Conservation (phyloP, 305 asterid species). For the Withania somnifera region DNA sequence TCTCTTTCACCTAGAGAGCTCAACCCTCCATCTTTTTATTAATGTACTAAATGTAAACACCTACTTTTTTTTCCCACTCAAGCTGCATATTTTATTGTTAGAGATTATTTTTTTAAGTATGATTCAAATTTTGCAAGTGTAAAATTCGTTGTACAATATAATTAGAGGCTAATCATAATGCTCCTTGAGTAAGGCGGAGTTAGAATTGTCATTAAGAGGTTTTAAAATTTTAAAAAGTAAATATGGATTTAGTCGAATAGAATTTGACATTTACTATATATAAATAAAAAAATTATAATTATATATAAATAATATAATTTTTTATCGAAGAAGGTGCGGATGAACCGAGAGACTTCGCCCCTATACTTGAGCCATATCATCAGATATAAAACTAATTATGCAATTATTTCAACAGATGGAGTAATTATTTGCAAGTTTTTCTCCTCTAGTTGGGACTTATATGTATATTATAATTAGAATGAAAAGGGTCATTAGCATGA, state of each 20-base stretch:
- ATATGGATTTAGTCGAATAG: too few relatives aligned
- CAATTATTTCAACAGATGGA: not conserved
- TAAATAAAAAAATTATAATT: too few relatives aligned
- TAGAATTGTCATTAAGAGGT: too few relatives aligned
- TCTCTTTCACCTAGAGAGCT: not conserved
- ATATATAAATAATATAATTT: too few relatives aligned
- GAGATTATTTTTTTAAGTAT: not conserved
- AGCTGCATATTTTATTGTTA: too few relatives aligned
- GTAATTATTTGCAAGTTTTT: slow-evolving; percentile 1
- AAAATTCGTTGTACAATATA: not conserved
- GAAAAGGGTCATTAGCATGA: not conserved
- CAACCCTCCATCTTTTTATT: not conserved
- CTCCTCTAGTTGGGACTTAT: slow-evolving; percentile 3
- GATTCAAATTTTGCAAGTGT: not conserved
- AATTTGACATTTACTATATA: too few relatives aligned
- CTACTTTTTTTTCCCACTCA: too few relatives aligned
- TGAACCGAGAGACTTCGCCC: too few relatives aligned
- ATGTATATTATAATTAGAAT: not conserved
- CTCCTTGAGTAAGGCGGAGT: not conserved
- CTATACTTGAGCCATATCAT: too few relatives aligned
- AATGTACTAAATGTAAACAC: not conserved
- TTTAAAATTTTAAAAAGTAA: too few relatives aligned
- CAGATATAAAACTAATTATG: not conserved
- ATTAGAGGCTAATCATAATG: not conserved
- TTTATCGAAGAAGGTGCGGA: too few relatives aligned